phyloP scores from a whole-genome alignment of 129 eudicot species.

The Chrysanthemum seticuspe region DNA sequence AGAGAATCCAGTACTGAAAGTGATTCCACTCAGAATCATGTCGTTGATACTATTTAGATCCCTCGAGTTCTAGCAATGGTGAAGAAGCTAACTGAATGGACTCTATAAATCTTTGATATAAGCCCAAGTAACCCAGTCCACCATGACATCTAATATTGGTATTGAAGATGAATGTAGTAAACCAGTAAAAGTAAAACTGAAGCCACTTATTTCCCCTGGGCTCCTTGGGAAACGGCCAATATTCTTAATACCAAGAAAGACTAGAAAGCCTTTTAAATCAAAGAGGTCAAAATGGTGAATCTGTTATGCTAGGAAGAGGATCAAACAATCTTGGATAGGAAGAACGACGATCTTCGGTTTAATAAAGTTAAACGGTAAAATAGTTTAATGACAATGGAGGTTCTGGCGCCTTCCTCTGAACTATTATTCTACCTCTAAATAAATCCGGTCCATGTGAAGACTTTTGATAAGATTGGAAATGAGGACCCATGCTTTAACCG shows the following conservation, averaged over 20 bases:
- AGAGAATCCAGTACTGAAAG: neutral
- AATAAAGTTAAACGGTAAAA: too few relatives aligned
- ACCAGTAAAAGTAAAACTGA: conserved; percentile 30
- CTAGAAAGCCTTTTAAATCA: conserved; percentile 19
- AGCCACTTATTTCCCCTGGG: conserved; percentile 49
- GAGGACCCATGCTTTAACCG: too few relatives aligned
- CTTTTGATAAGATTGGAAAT: too few relatives aligned
- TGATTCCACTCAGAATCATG: conserved; percentile 17
- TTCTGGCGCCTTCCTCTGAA: too few relatives aligned
- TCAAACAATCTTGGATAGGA: too few relatives aligned
- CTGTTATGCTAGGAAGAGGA: too few relatives aligned
- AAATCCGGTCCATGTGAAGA: too few relatives aligned
- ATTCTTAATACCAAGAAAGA: conserved; percentile 22
- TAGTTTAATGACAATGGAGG: too few relatives aligned
- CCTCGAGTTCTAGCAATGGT: conserved; percentile 10
- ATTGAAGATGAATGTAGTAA: conserved; percentile 18
- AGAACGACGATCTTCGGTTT: too few relatives aligned
- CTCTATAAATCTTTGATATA: conserved; percentile 11
- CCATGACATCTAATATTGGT: conserved; percentile 1
- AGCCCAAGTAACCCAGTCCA: conserved; percentile 12
- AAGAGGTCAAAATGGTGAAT: neutral
- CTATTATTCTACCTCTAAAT: too few relatives aligned
- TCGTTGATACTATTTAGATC: neutral
- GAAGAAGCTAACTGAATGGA: conserved; percentile 20
- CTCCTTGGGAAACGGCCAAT: conserved; percentile 44